Evolutionary conservation across 139 green algal species (phyloP), one percentile per base, ranked within the genome.

Genomic region (Astrephomene gubernaculifera): DNA sequence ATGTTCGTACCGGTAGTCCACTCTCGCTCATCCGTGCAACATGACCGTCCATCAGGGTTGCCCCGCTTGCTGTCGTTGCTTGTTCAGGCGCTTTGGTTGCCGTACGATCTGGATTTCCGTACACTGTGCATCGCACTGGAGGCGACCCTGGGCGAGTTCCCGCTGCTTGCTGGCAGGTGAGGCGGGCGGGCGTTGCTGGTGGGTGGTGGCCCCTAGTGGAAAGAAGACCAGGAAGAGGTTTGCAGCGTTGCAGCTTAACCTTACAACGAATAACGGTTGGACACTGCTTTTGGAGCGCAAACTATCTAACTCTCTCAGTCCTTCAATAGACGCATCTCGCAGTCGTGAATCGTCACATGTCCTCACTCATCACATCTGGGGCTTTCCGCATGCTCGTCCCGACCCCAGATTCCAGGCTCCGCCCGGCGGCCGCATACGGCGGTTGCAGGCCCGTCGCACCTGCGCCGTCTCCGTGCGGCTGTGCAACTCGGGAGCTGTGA

Each of bases 111-210:
- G 41, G 60, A 82, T 31, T 36, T 44, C n/a, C 17, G 10, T 1
- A 25, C 39, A 31, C 60, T 74, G 41, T 12, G 60, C 2, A 25
- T 2, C 22, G 82, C 82, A 7, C 82, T 87, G 71, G n/a, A 60
- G n/a, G 33, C 54, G 43, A 68, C 82, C 8, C 71, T 82, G n/a
- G 71, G 9, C 25, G 60, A 84, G 31, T 65, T 84, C 36, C 78
- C 78, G 10, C 19, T 84, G 43, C 78, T 84, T 43, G 78, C 78
- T 33, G 78, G 78, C 63, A 74, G 78, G 78, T 84, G 63, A 1
- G 44, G 12, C 10, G n/a, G 14, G 29, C n/a, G 4, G 29, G 14
- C 6, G 63, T 9, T 9, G 31, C 8, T 9, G 63, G 41, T 6
- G 63, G 63, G 22, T 12, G 49, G 49, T 25, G 49, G 49, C 49